A percentile compares a stretch with the other conserved stretches of the same genome.
Conservation (phyloP, 768 basidiomycete genomes). For the Kwoniella dendrophila region DNA sequence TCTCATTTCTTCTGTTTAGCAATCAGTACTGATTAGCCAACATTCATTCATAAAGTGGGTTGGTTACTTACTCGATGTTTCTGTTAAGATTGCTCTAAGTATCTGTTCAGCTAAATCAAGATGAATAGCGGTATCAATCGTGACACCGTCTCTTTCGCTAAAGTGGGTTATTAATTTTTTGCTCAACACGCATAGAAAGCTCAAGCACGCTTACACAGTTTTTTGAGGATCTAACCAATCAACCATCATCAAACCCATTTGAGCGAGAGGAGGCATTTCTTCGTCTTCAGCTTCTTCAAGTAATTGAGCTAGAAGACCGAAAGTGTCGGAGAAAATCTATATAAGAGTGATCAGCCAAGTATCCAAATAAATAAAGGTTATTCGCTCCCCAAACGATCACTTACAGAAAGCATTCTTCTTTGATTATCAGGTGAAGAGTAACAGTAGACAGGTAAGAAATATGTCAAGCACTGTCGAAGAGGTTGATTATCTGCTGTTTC, state of each 20-base stretch:
- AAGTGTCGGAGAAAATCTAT: slow-evolving; percentile 73
- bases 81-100: slow-evolving; percentile 61
- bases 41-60: too few relatives aligned
- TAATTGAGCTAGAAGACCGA: slow-evolving; percentile 64
- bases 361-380: too few relatives aligned
- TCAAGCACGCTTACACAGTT: slow-evolving; percentile 59
- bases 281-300: slow-evolving; percentile 68
- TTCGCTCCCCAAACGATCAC: too few relatives aligned
- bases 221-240: slow-evolving; percentile 89
- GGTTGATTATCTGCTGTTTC: slow-evolving; percentile 78
- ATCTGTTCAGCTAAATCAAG: slow-evolving; percentile 66
- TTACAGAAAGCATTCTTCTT: slow-evolving; percentile 67
- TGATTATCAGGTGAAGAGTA: slow-evolving; percentile 79
- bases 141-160: slow-evolving; percentile 59
- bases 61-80: slow-evolving; percentile 61
- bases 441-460: slow-evolving; percentile 84
- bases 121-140: slow-evolving; percentile 59
- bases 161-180: neutral
- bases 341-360: neutral
- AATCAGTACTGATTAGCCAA: neutral
- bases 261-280: slow-evolving; percentile 71
- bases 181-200: neutral
- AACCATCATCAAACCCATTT: slow-evolving; percentile 75
- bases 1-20: slow-evolving; percentile 69
- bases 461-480: slow-evolving; percentile 79